Evolutionary conservation across 345 rosid genomes (phyloP).

Genomic region (Populus tremula): DNA sequence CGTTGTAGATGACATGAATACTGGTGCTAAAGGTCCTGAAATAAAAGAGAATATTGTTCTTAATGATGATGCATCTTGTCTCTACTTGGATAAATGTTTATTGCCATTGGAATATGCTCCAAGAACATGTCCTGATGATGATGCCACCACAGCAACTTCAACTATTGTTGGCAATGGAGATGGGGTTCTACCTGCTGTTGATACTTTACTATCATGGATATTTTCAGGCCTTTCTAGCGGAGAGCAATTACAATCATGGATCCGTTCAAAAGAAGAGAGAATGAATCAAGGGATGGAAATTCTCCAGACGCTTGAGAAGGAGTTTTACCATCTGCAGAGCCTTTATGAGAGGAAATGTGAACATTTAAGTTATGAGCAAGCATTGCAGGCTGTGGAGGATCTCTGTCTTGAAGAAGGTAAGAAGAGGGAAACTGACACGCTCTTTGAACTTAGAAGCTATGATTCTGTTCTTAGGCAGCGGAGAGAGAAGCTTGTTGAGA

Average conservation of each 20-base stretch:
- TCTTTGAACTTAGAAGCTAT: slow-evolving; percentile 52
- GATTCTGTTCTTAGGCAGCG: slow-evolving; percentile 64
- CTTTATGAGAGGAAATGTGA: slow-evolving; percentile 81
- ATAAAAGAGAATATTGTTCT: slow-evolving; percentile 64
- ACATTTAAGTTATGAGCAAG: slow-evolving; percentile 76
- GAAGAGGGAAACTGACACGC: slow-evolving; percentile 62
- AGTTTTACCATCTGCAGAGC: slow-evolving; percentile 65
- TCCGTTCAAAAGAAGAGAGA: slow-evolving; percentile 64
- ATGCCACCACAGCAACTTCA: slow-evolving; percentile 30
- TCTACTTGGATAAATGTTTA: slow-evolving; percentile 56
- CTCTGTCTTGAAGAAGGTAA: slow-evolving; percentile 80
- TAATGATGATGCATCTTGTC: slow-evolving; percentile 54
- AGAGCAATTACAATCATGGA: slow-evolving; percentile 70
- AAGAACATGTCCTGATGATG: slow-evolving; percentile 20
- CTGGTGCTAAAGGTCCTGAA: slow-evolving; percentile 33
- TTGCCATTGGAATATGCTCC: slow-evolving; percentile 37
- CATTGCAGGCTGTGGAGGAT: slow-evolving; percentile 77
- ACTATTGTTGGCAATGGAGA: slow-evolving; percentile 32
- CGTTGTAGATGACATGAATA: slow-evolving; percentile 42
- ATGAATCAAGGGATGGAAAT: slow-evolving; percentile 67
- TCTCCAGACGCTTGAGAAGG: slow-evolving; percentile 76
- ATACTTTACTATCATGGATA: slow-evolving; percentile 76
- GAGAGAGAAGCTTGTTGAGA: slow-evolving; percentile 58
- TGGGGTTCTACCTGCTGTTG: slow-evolving; percentile 37
- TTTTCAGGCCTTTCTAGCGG: slow-evolving; percentile 69